Conservation (phyloP, 2,329 filamentous ascomycete species). For the Calonectria montana region DNA sequence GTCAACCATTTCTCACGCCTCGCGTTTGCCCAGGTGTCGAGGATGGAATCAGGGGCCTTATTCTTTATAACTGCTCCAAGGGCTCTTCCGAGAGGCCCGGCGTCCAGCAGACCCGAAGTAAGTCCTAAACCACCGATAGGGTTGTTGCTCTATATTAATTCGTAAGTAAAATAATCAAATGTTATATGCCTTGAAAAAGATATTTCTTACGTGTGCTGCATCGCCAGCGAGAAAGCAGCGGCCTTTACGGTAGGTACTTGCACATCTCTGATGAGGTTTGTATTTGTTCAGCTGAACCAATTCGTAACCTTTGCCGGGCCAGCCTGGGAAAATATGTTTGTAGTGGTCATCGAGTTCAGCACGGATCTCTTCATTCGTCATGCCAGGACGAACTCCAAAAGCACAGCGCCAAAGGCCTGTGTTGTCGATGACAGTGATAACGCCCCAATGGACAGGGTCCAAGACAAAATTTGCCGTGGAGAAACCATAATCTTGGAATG, state of each 20-base stretch:
- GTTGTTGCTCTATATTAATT: not conserved
- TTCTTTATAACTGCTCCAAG: not conserved
- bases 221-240: not conserved
- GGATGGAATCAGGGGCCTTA: not conserved
- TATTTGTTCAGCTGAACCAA: not conserved
- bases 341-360: not conserved
- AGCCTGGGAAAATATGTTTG: not conserved
- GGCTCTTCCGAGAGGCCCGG: not conserved
- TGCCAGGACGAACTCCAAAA: not conserved
- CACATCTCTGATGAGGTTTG: not conserved
- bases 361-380: not conserved
- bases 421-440: not conserved
- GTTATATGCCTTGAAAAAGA: too few species aligned
- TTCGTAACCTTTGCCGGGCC: not conserved
- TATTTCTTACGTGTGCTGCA: not conserved
- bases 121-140: not conserved
- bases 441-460: not conserved
- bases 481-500: not conserved
- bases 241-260: not conserved
- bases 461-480: not conserved
- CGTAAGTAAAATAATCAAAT: not conserved
- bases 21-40: not conserved
- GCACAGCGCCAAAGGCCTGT: not conserved
- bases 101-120: not conserved
- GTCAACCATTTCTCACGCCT: not conserved